Evolutionary conservation across 768 basidiomycete species (phyloP).

Genomic region (Myochromella boudieri): DNA sequence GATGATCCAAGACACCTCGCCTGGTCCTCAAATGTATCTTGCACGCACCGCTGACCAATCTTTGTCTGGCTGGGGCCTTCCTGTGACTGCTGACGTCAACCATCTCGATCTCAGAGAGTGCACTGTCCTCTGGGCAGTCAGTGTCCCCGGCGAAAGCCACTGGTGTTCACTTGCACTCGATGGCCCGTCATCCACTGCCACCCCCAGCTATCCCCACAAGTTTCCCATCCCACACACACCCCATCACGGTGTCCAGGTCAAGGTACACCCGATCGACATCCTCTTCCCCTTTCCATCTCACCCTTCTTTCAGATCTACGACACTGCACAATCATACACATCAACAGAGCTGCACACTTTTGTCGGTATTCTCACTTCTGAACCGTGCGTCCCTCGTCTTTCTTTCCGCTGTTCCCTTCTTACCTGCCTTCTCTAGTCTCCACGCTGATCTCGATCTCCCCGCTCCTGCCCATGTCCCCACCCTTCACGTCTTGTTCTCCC

Average conservation of each 20-base stretch:
- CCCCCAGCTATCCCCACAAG: slow-evolving; percentile 49
- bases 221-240: slow-evolving; percentile 52
- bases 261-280: slow-evolving; percentile 40
- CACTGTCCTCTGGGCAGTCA: slow-evolving; percentile 69
- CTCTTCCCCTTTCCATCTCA: not conserved
- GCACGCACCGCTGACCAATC: slow-evolving; percentile 37
- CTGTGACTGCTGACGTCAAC: slow-evolving; percentile 32
- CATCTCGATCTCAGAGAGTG: slow-evolving; percentile 60
- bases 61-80: slow-evolving; percentile 79
- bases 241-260: slow-evolving; percentile 74
- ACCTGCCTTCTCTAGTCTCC: slow-evolving; percentile 31
- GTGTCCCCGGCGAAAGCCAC: slow-evolving; percentile 63
- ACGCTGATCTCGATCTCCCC: slow-evolving; percentile 37
- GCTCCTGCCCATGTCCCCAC: slow-evolving; percentile 50
- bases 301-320: slow-evolving; percentile 55
- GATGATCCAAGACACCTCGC: slow-evolving; percentile 83
- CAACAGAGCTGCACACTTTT: slow-evolving; percentile 66
- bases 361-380: slow-evolving; percentile 74
- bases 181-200: not conserved
- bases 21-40: slow-evolving; percentile 72
- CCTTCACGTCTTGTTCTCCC: slow-evolving; percentile 65
- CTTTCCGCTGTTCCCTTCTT: not conserved
- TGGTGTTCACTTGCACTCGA: slow-evolving; percentile 46
- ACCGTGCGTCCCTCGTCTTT: slow-evolving; percentile 41
- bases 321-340: slow-evolving; percentile 45